A percentile compares a stretch with the other conserved stretches of the same genome.
phyloP scores from a whole-genome alignment of 2,329 filamentous ascomycete genomes.

The Juglanconis sp. region DNA sequence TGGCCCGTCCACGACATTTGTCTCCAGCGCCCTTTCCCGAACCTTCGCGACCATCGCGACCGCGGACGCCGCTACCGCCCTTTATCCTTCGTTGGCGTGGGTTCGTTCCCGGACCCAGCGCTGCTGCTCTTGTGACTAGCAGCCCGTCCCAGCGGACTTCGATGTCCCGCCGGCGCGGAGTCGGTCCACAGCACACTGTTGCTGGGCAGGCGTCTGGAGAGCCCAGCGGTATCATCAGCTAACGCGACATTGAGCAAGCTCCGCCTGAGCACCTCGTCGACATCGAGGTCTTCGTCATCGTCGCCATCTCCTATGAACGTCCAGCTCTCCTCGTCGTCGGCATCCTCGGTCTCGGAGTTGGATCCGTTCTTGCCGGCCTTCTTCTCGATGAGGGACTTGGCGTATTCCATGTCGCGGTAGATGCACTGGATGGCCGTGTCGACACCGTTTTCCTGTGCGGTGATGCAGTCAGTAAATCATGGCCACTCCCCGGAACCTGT shows the following conservation, averaged over 20 bases:
- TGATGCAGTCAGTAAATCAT: conserved; percentile 22
- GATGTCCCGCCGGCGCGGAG: neutral
- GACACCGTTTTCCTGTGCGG: conserved; percentile 78
- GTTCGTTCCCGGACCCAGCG: neutral
- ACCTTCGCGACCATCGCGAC: neutral
- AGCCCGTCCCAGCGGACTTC: neutral
- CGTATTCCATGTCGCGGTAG: conserved; percentile 93
- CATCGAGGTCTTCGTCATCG: conserved; percentile 25
- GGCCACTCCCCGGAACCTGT: neutral
- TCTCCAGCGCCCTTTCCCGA: neutral
- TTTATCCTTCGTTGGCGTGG: neutral
- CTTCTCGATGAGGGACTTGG: conserved; percentile 74
- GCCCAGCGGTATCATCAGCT: neutral
- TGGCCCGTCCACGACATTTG: neutral
- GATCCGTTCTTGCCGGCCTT: conserved; percentile 50
- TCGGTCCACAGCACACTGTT: conserved; percentile 5
- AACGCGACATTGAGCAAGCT: conserved; percentile 7
- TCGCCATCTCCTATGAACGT: conserved; percentile 71
- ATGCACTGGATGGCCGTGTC: conserved; percentile 85
- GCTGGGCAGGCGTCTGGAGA: conserved; percentile 1
- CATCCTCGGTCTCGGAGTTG: conserved; percentile 37
- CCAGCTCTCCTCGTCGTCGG: conserved; percentile 74
- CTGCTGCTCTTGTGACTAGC: neutral
- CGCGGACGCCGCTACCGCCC: conserved; percentile 5
- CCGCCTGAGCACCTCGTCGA: conserved; percentile 6